Evolutionary conservation across 2,329 filamentous ascomycete genomes (phyloP).

Genomic region (Fonsecaea erecta): DNA sequence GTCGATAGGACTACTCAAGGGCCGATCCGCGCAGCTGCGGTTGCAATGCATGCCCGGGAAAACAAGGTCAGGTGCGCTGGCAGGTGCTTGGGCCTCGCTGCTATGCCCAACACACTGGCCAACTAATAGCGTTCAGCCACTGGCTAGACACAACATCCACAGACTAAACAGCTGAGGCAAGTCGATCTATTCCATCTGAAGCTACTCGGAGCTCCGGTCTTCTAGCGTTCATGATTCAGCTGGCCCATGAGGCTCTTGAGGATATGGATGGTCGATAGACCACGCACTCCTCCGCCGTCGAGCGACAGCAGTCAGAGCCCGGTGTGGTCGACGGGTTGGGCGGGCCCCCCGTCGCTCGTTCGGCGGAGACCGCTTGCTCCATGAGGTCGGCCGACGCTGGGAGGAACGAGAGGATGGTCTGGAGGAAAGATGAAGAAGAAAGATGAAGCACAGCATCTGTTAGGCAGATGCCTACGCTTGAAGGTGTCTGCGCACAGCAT

Average conservation of each 20-base stretch:
- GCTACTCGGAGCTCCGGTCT: not conserved
- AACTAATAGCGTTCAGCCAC: no score
- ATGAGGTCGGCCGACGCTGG: not conserved
- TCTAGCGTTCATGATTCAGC: conserved; percentile 19
- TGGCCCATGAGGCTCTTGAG: conserved; percentile 24
- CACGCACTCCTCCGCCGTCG: conserved; percentile 31
- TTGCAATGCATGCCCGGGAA: no score
- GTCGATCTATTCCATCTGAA: no score
- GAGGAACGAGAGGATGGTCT: not conserved
- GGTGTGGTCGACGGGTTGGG: conserved; percentile 18
- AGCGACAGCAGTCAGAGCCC: conserved; percentile 31
- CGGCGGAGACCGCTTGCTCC: not conserved
- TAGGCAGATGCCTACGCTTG: conserved; percentile 1
- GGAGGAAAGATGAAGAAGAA: not conserved
- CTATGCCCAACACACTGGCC: no score
- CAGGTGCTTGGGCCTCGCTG: no score
- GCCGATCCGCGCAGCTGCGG: no score
- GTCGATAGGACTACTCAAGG: no score
- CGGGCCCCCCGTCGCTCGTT: conserved; percentile 5
- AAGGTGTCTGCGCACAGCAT: not conserved
- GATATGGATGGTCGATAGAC: conserved; percentile 31
- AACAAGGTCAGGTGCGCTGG: no score
- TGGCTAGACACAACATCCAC: no score
- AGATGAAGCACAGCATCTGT: not conserved
- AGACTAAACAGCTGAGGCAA: no score